These are phyloP conservation scores for Tremella fuciformis DNA, from an alignment of 768 basidiomycete species.

Conservation along the genomic window DNA sequence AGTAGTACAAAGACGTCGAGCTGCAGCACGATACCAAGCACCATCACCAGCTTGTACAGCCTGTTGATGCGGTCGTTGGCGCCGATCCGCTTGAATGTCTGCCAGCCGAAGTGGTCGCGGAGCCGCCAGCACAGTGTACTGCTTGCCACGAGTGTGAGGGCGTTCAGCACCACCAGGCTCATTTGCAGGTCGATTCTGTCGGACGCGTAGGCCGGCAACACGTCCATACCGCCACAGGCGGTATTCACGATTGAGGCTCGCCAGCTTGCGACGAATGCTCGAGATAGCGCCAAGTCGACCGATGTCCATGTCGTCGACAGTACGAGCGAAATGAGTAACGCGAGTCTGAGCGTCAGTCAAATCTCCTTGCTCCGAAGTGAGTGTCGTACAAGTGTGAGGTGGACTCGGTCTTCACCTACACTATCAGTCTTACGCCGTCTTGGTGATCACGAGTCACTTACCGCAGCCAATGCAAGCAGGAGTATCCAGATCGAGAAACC, in stretches of 20 bases:
- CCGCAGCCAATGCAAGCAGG: slow-evolving; percentile 12
- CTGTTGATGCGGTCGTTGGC: slow-evolving; percentile 11
- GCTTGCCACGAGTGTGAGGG: slow-evolving; percentile 6
- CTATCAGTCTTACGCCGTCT: not conserved
- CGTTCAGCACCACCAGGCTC: slow-evolving; percentile 1
- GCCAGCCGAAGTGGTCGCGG: slow-evolving; percentile 16
- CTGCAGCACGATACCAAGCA: slow-evolving; percentile 13
- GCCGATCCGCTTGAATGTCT: slow-evolving; percentile 17
- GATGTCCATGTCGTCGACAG: slow-evolving; percentile 15
- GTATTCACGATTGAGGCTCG: not conserved
- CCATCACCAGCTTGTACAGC: slow-evolving; percentile 15
- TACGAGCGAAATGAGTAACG: slow-evolving; percentile 5
- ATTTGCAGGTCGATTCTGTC: slow-evolving; percentile 7
- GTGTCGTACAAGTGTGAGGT: slow-evolving; percentile 11
- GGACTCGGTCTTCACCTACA: slow-evolving; percentile 12
- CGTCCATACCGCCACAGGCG: not conserved
- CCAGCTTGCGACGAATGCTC: slow-evolving; percentile 9
- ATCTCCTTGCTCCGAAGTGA: too few relatives aligned
- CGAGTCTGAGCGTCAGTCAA: not conserved
- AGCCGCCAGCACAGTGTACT: slow-evolving; percentile 13
- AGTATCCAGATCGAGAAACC: slow-evolving; percentile 17
- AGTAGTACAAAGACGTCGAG: slow-evolving; percentile 18
- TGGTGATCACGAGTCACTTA: not conserved
- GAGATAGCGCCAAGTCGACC: slow-evolving; percentile 5
- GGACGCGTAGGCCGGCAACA: not conserved